Percentiles rank a stretch among this genome's conserved stretches.
These are phyloP conservation scores for Paramecium octaurelia DNA, from an alignment of 73 alveolate genomes.

Conservation along the genomic window DNA sequence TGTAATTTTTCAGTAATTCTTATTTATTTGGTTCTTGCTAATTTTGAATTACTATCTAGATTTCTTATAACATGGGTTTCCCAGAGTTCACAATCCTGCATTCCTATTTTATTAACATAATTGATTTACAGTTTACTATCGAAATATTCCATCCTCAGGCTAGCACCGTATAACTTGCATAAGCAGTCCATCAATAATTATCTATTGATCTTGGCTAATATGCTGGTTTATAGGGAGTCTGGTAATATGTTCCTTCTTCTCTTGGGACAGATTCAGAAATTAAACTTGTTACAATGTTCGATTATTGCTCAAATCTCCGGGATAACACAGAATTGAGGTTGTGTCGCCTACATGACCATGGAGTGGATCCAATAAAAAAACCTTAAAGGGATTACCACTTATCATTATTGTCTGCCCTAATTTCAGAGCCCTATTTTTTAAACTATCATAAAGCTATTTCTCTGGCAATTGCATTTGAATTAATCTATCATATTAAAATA, in stretches of 20 bases:
- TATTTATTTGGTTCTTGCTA: not conserved
- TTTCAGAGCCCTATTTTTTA: not conserved
- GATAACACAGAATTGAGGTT: not conserved
- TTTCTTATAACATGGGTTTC: not conserved
- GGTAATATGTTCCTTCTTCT: not conserved
- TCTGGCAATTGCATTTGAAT: not conserved
- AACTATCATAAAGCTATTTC: not conserved
- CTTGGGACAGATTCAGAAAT: constrained; percentile 22
- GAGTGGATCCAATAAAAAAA: not conserved
- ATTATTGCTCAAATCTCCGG: not conserved
- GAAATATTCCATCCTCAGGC: constrained; percentile 38
- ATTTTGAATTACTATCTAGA: not conserved
- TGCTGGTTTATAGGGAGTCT: not conserved
- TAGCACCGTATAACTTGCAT: not conserved
- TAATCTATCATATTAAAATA: not conserved
- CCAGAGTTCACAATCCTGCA: not conserved
- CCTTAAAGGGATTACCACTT: not conserved
- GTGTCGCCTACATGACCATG: not conserved
- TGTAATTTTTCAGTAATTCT: not conserved
- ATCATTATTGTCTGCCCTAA: not conserved
- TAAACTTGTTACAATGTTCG: not conserved
- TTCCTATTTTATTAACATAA: not conserved
- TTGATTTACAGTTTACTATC: not conserved
- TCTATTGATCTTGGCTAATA: not conserved
- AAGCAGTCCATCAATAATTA: not conserved